These are phyloP conservation scores for Biscogniauxia sp. DNA, from an alignment of 2,329 filamentous ascomycete genomes.

Conservation along the genomic window DNA sequence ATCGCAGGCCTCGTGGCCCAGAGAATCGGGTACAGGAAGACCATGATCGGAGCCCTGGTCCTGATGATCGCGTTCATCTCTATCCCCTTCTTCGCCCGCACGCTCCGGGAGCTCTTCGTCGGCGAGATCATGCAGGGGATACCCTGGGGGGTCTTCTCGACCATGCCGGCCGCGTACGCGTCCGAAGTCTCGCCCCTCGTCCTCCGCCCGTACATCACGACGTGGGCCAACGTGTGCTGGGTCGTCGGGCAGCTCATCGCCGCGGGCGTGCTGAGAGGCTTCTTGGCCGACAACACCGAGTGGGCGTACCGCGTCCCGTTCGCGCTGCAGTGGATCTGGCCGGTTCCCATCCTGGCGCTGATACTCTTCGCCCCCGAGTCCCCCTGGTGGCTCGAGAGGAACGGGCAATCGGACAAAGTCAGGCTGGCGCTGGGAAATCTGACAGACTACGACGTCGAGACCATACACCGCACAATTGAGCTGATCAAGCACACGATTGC, in stretches of 20 bases:
- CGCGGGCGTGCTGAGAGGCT: background rate
- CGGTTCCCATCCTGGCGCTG: constrained; percentile 32
- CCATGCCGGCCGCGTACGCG: constrained; percentile 26
- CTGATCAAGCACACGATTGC: constrained; percentile 37
- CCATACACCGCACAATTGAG: constrained; percentile 26
- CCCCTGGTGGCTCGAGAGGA: constrained; percentile 39
- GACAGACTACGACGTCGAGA: constrained; percentile 14
- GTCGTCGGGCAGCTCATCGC: constrained; percentile 38
- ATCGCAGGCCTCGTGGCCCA: constrained; percentile 40
- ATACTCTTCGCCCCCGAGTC: constrained; percentile 38
- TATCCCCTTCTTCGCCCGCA: constrained; percentile 36
- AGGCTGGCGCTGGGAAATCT: constrained; percentile 29
- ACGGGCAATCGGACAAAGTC: constrained; percentile 24
- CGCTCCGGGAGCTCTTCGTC: constrained; percentile 30
- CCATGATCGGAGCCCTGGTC: constrained; percentile 36
- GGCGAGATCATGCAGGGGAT: constrained; percentile 38
- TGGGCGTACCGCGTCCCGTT: constrained; percentile 1
- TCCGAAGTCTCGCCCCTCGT: constrained; percentile 29
- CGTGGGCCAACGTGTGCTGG: constrained; percentile 35
- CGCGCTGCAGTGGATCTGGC: constrained; percentile 10
- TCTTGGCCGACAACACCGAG: background rate
- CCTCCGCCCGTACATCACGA: constrained; percentile 27
- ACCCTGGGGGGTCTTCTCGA: constrained; percentile 31
- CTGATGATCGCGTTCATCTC: constrained; percentile 37
- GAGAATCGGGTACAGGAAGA: constrained; percentile 34